Base-by-base conservation (phyloP, 306 rosid species). In the Inga laurina region DNA sequence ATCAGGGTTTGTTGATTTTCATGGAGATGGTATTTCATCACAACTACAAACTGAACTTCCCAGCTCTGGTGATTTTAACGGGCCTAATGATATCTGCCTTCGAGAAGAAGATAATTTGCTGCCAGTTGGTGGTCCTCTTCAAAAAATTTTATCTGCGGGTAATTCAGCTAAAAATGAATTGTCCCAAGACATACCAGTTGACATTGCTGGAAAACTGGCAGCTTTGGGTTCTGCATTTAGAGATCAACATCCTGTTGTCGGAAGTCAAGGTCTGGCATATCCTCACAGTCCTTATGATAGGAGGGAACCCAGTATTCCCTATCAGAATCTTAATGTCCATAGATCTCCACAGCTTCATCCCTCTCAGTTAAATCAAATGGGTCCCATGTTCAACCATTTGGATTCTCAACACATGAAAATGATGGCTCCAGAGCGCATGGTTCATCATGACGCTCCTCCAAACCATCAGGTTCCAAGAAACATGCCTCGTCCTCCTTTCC, bases 41-140 rank as follows among this genome's bases (percentile, higher is more conserved):
- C 92, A 79, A 77, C 89, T 69, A 72, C 90, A 78, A 74, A 72
- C 79, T 67, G 91, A 89, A 79, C 57, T 83, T 64, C 62, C 93
- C 83, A 90, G 82, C 87, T 76, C 83, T 49, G 88, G 94, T 68
- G 89, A 90, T 43, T 87, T 89, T 82, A 83, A 89, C 19, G 86
- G 87, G 80, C 87, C 92, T 67, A 91, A 85, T 74, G 91, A 86
- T 84, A 45, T 91, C 85, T 81, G 61, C 72, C 90, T 94, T 82
- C 97, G 93, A 52, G 92, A 92, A 83, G 99, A 97, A 85, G 95
- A 91, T 84, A 88, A 88, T 88, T 89, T 92, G 88, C 85, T 92
- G 87, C 8, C 88, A 11, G 87, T 32, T 45, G 73, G 91, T 64
- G 90, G 87, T 82, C 90, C 95, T 83, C 85, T 92, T 61, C 97